These are phyloP conservation scores for Mortierella sp. DNA, from an alignment of 371 early-diverging fungal species.

Conservation along the genomic window DNA sequence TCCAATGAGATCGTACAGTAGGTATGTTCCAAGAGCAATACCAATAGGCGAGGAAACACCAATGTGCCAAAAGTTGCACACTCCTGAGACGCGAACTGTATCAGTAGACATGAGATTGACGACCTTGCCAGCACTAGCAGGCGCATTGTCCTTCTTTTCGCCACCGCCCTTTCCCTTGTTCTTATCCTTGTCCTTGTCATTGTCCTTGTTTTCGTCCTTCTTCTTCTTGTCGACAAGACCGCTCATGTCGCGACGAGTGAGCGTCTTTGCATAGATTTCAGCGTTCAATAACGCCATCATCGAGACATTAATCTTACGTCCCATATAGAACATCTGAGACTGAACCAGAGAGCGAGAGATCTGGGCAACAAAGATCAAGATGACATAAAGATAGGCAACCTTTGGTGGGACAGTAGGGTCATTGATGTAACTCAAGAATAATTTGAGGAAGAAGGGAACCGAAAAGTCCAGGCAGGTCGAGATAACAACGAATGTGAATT, in stretches of 20 bases:
- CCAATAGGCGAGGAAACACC: conserved; percentile 69
- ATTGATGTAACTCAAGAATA: conserved; percentile 63
- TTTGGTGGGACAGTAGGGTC: conserved; percentile 56
- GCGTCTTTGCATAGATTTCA: conserved; percentile 71
- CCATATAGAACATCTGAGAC: conserved; percentile 72
- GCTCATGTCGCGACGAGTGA: conserved; percentile 62
- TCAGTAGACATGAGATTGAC: conserved; percentile 93
- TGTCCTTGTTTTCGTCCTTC: conserved; percentile 18
- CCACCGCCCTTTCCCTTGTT: conserved; percentile 29
- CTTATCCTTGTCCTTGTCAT: conserved; percentile 21
- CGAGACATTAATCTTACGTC: conserved; percentile 64
- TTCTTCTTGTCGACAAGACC: conserved; percentile 53
- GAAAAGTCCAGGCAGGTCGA: conserved; percentile 69
- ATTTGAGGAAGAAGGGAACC: conserved; percentile 64
- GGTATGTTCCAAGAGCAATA: conserved; percentile 68
- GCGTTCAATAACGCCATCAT: conserved; percentile 65
- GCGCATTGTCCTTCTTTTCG: conserved; percentile 46
- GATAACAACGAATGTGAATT: conserved; percentile 64
- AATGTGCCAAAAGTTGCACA: conserved; percentile 66
- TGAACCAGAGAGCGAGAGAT: conserved; percentile 66
- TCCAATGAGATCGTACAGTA: conserved; percentile 76
- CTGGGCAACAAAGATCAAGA: conserved; percentile 66
- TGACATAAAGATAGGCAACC: conserved; percentile 64
- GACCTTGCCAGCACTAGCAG: conserved; percentile 76
- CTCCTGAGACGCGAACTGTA: conserved; percentile 71